Evolutionary conservation across 169 alveolate genomes (phyloP).

Genomic region (Babesia ovata): DNA sequence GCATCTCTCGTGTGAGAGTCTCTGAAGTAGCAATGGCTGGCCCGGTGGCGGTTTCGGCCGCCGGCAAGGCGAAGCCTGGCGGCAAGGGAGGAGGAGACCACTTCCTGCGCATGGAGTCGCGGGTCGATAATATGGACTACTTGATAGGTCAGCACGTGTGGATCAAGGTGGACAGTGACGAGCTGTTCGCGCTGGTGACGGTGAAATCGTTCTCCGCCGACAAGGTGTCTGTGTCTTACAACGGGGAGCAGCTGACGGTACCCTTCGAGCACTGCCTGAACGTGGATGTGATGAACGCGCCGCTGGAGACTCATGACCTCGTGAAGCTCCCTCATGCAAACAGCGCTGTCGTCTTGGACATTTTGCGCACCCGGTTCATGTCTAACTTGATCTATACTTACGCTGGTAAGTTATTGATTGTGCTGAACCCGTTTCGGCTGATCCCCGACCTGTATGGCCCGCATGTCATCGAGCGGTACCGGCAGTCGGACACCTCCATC

Average conservation of each 20-base stretch:
- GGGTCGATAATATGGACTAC: slow-evolving; percentile 59
- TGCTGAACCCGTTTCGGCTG: slow-evolving; percentile 81
- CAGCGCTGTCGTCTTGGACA: slow-evolving; percentile 67
- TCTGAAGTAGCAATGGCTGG: slow-evolving; percentile 6
- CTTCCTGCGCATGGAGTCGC: slow-evolving; percentile 60
- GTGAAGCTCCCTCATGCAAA: slow-evolving; percentile 70
- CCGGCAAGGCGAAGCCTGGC: slow-evolving; percentile 26
- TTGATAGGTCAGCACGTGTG: slow-evolving; percentile 54
- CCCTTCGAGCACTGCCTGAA: slow-evolving; percentile 54
- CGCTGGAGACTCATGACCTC: slow-evolving; percentile 45
- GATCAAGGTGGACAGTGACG: slow-evolving; percentile 64
- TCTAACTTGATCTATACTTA: slow-evolving; percentile 71
- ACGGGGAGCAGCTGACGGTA: slow-evolving; percentile 44
- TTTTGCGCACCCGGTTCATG: slow-evolving; percentile 46
- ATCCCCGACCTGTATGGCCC: slow-evolving; percentile 78
- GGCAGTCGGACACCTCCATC: slow-evolving; percentile 72
- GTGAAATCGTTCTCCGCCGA: slow-evolving; percentile 54
- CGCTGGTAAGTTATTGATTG: slow-evolving; percentile 83
- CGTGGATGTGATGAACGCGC: slow-evolving; percentile 36
- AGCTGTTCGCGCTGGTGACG: slow-evolving; percentile 55
- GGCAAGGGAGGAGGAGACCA: slow-evolving; percentile 52
- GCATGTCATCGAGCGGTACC: slow-evolving; percentile 68
- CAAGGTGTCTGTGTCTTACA: slow-evolving; percentile 36
- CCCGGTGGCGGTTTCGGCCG: slow-evolving; percentile 3
- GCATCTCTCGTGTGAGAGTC: neutral